Evolutionary conservation across 345 rosid genomes (phyloP).

Genomic region (Pugionium cornutum): DNA sequence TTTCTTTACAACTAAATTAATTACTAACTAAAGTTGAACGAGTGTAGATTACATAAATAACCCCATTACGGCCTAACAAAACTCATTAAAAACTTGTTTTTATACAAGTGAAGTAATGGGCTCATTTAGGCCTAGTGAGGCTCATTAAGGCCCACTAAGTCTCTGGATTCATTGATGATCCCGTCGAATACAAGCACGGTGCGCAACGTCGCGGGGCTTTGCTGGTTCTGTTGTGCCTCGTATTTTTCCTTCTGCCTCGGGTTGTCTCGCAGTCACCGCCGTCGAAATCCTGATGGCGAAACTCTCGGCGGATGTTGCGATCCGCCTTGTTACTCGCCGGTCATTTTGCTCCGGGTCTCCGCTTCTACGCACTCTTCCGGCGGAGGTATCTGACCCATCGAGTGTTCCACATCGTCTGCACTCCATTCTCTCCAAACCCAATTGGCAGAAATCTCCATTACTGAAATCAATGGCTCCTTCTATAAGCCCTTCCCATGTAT

Average conservation of each 20-base stretch:
- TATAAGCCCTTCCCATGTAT: conserved; percentile 52
- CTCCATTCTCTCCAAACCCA: conserved; percentile 52
- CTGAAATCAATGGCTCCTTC: conserved; percentile 44
- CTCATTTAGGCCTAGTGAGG: not conserved
- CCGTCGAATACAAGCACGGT: conserved; percentile 5
- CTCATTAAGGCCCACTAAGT: not conserved
- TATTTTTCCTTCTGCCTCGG: no score
- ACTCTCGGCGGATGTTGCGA: conserved; percentile 25
- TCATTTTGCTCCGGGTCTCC: conserved; percentile 33
- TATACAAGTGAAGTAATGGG: no score
- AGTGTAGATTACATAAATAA: no score
- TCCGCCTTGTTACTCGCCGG: conserved; percentile 29
- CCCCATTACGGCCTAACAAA: no score
- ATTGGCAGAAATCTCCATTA: conserved; percentile 57
- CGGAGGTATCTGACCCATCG: conserved; percentile 32
- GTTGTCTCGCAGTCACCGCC: conserved; percentile 12
- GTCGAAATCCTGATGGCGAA: conserved; percentile 29
- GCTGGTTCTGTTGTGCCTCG: no score
- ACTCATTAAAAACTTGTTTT: no score
- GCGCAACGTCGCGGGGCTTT: not conserved
- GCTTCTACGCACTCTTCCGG: conserved; percentile 10
- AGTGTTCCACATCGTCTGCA: conserved; percentile 47
- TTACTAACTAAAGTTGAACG: no score
- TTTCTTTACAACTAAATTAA: not conserved
- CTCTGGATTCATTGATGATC: no score